A percentile compares a stretch with the other conserved stretches of the same genome.
Evolutionary conservation across 805 yeast genomes (phyloP).

Genomic region (Cyberlindnera maritima): DNA sequence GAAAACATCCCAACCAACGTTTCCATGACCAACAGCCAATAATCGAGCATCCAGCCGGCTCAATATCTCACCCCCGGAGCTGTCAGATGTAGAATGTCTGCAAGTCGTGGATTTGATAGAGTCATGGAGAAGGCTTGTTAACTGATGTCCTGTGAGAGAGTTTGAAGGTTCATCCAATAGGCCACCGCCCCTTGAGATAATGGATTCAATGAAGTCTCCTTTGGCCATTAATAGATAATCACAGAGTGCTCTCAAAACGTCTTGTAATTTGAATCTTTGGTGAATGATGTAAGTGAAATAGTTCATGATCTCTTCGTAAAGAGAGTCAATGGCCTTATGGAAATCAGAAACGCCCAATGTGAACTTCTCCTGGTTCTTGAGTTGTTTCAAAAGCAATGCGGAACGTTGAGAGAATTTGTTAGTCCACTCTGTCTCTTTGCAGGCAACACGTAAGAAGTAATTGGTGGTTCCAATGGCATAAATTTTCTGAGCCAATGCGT

Average conservation of each 20-base stretch:
- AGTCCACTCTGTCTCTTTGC: slow-evolving; percentile 69
- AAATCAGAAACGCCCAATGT: slow-evolving; percentile 20
- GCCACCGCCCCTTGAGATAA: slow-evolving; percentile 53
- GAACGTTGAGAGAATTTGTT: slow-evolving; percentile 29
- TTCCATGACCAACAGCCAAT: slow-evolving; percentile 68
- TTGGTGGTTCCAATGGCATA: slow-evolving; percentile 72
- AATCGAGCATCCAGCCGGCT: slow-evolving; percentile 78
- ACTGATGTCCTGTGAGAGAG: slow-evolving; percentile 60
- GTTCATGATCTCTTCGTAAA: slow-evolving; percentile 51
- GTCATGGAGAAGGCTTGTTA: slow-evolving; percentile 62
- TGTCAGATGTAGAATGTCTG: slow-evolving; percentile 34
- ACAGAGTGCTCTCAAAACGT: slow-evolving; percentile 61
- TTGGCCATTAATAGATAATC: slow-evolving; percentile 66
- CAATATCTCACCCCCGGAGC: slow-evolving; percentile 38
- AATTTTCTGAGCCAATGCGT: slow-evolving; percentile 40
- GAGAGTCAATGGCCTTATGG: slow-evolving; percentile 36
- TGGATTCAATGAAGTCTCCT: slow-evolving; percentile 77
- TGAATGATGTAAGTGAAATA: slow-evolving; percentile 50
- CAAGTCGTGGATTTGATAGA: slow-evolving; percentile 58
- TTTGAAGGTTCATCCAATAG: slow-evolving; percentile 59
- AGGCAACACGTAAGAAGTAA: slow-evolving; percentile 58
- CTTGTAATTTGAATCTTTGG: slow-evolving; percentile 44
- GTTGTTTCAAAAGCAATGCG: slow-evolving; percentile 30
- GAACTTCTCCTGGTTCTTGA: slow-evolving; percentile 3
- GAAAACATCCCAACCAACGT: slow-evolving; percentile 89